Evolutionary conservation across 768 basidiomycete species (phyloP).

Genomic region (Phlebiopsis flavidoalba): DNA sequence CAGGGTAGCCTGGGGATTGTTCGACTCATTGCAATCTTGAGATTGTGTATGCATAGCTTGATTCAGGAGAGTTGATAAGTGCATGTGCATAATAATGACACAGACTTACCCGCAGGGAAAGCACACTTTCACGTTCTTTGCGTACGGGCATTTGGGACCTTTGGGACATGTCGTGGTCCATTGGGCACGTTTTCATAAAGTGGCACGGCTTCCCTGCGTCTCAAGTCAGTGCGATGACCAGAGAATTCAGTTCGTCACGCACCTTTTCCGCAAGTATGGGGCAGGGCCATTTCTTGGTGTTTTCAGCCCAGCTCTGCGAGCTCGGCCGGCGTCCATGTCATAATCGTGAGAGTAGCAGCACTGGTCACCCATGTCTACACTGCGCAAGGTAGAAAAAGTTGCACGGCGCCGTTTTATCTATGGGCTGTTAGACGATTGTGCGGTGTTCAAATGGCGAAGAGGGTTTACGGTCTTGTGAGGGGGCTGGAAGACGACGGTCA

Average conservation of each 20-base stretch:
- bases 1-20: background rate
- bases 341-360: slow-evolving; percentile 34
- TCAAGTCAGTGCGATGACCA: background rate
- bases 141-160: slow-evolving; percentile 28
- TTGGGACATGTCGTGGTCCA: slow-evolving; percentile 34
- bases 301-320: slow-evolving; percentile 24
- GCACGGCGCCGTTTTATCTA: slow-evolving; percentile 34
- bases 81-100: background rate
- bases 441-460: too few species aligned
- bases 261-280: slow-evolving; percentile 27
- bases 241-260: background rate
- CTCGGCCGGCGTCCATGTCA: slow-evolving; percentile 22
- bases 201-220: slow-evolving; percentile 11
- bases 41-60: slow-evolving; percentile 2
- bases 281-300: slow-evolving; percentile 32
- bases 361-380: slow-evolving; percentile 25
- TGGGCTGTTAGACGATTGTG: background rate
- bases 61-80: background rate
- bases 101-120: slow-evolving; percentile 24
- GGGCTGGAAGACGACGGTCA: slow-evolving; percentile 17
- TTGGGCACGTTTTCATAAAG: slow-evolving; percentile 26
- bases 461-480: slow-evolving; percentile 27
- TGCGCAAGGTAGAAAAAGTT: slow-evolving; percentile 30
- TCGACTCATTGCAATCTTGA: background rate
- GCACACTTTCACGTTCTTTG: slow-evolving; percentile 30